phyloP scores from a whole-genome alignment of 345 rosid species.

The Sonneratia caseolaris region DNA sequence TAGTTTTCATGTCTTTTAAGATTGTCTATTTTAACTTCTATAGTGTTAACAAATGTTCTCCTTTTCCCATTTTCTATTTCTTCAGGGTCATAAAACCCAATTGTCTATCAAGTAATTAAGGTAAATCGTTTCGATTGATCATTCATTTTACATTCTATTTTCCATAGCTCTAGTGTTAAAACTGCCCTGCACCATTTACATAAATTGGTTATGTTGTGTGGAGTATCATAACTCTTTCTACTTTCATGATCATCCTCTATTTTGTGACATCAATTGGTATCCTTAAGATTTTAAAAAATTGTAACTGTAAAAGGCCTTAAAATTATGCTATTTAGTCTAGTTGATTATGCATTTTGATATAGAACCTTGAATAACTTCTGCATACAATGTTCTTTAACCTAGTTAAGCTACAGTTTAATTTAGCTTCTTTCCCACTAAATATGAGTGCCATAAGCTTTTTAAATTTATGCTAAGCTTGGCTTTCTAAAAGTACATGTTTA shows the following conservation, averaged over 20 bases:
- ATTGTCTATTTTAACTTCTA: background rate
- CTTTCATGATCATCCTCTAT: background rate
- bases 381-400: background rate
- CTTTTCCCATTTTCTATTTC: conserved; percentile 3
- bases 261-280: background rate
- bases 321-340: no score
- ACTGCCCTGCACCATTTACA: background rate
- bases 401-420: background rate
- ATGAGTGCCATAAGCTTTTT: no score
- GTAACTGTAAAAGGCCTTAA: background rate
- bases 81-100: conserved; percentile 61
- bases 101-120: conserved; percentile 92
- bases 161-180: background rate
- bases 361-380: background rate
- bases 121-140: conserved; percentile 25
- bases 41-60: background rate
- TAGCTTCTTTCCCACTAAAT: background rate
- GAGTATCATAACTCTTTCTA: background rate
- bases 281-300: no score
- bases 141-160: background rate
- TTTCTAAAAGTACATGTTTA: background rate
- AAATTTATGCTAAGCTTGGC: no score
- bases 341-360: background rate
- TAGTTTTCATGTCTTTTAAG: background rate
- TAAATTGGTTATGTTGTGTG: background rate